Evolutionary conservation across 1,284 basidiomycete species (phyloP), one percentile per base, ranked within the genome.

Genomic region (Leccinum fallax): DNA sequence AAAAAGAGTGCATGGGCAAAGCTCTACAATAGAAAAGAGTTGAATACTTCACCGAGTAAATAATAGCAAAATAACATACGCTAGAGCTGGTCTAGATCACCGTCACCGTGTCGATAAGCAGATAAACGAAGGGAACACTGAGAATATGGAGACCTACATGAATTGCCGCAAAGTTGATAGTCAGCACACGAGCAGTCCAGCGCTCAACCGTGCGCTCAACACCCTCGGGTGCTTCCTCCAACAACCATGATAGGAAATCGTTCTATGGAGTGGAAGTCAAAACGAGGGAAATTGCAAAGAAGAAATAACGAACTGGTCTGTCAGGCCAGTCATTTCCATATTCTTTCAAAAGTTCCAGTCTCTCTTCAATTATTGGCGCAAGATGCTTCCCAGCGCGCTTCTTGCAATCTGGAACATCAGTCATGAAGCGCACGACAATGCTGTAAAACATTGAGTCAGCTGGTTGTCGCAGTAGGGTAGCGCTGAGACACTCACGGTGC

Each of bases 201-300:
- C 70, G 69, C 24, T 68, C 62, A 0, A 75, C 58, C 0, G 68
- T 38, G 2, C 65, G 71, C 54, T 79, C 73, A 6, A 73, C 63
- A 3, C 70, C 73, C 10, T 72, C 66, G 0, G 59, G 36, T 9
- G 76, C 73, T 8, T 69, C 72, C 21, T 82, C 77, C 61, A 83
- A 70, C 15, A 83, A 60, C 82, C 82, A 84, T 58, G 71, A 73
- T 13, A 85, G 63, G 49, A 78, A 2, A 6, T 61, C 60, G 11
- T 59, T 46, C 60, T 61, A 6, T 16, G 24, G 24, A 15, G 40
- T 21, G n/a, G 19, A 13, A 30, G 10, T 48, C 28, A 28, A 19
- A 56, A 61, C 77, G 78, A 30, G 19, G 3, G 10, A 2, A 38
- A 26, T 9, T 3, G 9, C 24, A 16, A 43, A 1, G 40, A 11